Base-by-base conservation (phyloP, 2,329 filamentous ascomycete species). In the Exophiala sideris region DNA sequence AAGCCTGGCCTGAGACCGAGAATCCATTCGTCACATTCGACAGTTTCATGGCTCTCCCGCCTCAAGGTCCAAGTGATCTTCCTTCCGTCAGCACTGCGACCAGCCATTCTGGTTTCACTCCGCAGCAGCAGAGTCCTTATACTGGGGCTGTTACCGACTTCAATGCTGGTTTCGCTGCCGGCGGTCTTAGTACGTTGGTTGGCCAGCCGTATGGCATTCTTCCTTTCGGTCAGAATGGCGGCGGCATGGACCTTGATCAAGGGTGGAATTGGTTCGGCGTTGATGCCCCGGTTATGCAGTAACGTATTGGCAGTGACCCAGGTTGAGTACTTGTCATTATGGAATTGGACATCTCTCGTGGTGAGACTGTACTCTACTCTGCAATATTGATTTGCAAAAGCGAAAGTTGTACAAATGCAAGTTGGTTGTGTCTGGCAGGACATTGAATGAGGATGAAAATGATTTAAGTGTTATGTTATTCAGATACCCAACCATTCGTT, bases 251-350 rank as follows among this genome's bases (percentile, higher is more conserved):
- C 48, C 60, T 73, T 24, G 71, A 72, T 52, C 68, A 72, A 49
- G 71, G 71, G 16, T 73, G 70, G 71, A 68, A 72, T 54, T 73
- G 71, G 71, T 66, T 67, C 46, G 65, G 67, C 8, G 49, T 62
- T 5, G 59, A 62, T 46, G 56, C 62, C 10, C 58, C 58, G 9
- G 49, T 52, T 7, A 50, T 56, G 34, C 54, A 38, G 35, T 54
- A 41, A 53, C 14, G 10, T 8, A 8, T 6, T 29, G 2, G 5
- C 5, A 29, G 7, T 29, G 24, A 8, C 24, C 24, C 24, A 29
- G 24, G 2, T 29, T 29, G 24, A 29, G 5, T 8, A 29, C 7
- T 29, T 29, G 24, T 29, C 24, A 29, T n/a, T n/a, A 45, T 45
- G 24, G 2, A 33, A 1, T 6, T 12, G 12, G 34, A 16, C 11